Percentiles rank a stretch among this genome's conserved stretches.
These are phyloP conservation scores for Ceratobasidium sp. DNA, from an alignment of 1,284 basidiomycete species.

Conservation along the genomic window DNA sequence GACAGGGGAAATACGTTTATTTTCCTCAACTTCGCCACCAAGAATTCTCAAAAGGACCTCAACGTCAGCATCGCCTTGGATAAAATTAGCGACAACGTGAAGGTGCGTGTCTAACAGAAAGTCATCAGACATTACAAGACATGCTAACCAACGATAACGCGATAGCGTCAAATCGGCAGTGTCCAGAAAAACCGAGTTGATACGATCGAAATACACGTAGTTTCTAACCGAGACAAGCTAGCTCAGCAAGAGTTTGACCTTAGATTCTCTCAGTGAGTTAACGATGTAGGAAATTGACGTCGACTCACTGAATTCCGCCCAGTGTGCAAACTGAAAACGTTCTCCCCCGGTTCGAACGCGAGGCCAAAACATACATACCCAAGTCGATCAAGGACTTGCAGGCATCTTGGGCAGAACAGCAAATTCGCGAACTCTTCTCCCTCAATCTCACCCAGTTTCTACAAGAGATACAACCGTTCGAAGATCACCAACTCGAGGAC, in stretches of 20 bases:
- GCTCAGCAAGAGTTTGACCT: constrained; percentile 69
- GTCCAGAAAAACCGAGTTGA: constrained; percentile 59
- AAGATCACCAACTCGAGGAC: constrained; percentile 14
- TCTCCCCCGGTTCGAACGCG: constrained; percentile 58
- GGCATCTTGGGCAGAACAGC: not conserved
- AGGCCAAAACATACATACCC: constrained; percentile 39
- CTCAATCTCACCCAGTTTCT: constrained; percentile 5
- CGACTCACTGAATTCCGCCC: not conserved
- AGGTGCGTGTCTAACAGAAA: constrained; percentile 54
- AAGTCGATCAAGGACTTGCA: constrained; percentile 15
- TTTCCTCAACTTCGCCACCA: constrained; percentile 59
- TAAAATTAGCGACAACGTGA: constrained; percentile 62
- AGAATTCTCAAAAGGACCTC: constrained; percentile 56
- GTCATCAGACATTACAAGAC: too few relatives aligned
- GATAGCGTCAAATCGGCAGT: constrained; percentile 63
- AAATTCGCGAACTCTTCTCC: constrained; percentile 2
- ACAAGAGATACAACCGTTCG: constrained; percentile 2
- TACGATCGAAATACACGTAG: constrained; percentile 67
- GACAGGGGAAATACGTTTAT: constrained; percentile 62
- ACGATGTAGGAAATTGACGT: not conserved
- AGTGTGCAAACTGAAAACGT: constrained; percentile 65
- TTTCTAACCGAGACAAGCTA: constrained; percentile 68
- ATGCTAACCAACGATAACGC: not conserved
- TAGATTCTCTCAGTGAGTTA: constrained; percentile 66
- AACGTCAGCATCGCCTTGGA: constrained; percentile 64